A percentile compares a stretch with the other conserved stretches of the same genome.
Conservation (phyloP, 2,329 filamentous ascomycete genomes). For the Bipolaris victoriae region DNA sequence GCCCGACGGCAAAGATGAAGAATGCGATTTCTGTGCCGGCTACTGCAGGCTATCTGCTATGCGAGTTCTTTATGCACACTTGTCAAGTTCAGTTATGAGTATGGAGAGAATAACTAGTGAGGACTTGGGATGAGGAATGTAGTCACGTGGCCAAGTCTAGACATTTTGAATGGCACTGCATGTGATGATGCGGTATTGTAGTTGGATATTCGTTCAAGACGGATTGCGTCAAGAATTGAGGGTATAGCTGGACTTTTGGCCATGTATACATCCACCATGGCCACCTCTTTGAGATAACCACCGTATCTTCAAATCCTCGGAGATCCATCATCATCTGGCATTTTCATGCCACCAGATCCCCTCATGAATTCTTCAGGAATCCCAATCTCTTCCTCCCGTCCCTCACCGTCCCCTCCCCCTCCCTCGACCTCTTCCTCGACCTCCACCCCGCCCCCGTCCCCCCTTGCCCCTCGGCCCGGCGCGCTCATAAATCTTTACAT, state of each 20-base stretch:
- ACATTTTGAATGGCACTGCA: neutral
- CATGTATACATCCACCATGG: neutral
- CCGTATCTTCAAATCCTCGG: neutral
- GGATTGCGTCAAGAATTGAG: too few relatives aligned
- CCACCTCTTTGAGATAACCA: neutral
- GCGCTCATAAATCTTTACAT: conserved; percentile 70
- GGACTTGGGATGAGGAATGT: too few relatives aligned
- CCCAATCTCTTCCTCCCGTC: neutral
- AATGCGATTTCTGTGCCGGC: neutral
- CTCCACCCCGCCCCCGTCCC: conserved; percentile 46
- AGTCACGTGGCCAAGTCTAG: too few relatives aligned
- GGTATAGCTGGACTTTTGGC: neutral
- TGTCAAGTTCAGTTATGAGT: too few relatives aligned
- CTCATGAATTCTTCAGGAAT: neutral
- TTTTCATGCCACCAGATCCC: neutral
- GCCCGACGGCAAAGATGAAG: neutral
- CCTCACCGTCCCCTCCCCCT: conserved; percentile 24
- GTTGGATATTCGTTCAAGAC: neutral
- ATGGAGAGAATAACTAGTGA: too few relatives aligned
- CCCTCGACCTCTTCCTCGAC: conserved; percentile 50
- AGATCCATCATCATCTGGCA: neutral
- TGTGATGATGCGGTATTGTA: neutral
- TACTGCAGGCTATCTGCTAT: neutral
- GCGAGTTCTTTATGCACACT: neutral
- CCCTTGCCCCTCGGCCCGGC: conserved; percentile 44